phyloP scores from a whole-genome alignment of 139 green algal genomes.

The Trebouxia sp. region DNA sequence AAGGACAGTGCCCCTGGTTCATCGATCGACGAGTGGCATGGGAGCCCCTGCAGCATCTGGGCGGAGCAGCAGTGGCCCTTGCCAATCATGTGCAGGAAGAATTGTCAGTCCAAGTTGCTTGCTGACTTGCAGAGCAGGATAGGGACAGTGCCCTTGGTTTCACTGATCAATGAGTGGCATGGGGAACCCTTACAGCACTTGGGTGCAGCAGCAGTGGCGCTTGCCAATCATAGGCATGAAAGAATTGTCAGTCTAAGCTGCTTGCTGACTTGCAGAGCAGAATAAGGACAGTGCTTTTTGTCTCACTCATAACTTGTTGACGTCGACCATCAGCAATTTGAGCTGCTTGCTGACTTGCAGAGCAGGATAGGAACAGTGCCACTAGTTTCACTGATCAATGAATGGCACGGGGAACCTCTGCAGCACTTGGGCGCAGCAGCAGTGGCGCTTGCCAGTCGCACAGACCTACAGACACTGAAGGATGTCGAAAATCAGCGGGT shows the following conservation, averaged over 20 bases:
- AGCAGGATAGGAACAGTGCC: background rate
- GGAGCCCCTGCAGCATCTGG: background rate
- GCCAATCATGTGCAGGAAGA: too few species aligned
- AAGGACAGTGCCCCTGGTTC: background rate
- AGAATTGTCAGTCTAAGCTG: too few species aligned
- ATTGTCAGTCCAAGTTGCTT: background rate
- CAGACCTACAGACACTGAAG: background rate
- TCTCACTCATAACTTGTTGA: background rate
- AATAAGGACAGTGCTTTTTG: background rate
- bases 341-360: slow-evolving; percentile 2
- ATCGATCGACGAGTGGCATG: background rate
- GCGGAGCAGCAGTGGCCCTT: background rate
- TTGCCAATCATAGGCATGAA: too few species aligned
- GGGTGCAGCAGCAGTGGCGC: background rate
- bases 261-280: too few species aligned
- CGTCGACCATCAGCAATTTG: background rate
- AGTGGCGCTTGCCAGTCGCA: background rate
- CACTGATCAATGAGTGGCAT: background rate
- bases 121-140: background rate
- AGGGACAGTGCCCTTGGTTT: background rate
- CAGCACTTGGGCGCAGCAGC: background rate
- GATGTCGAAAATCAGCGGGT: slow-evolving; percentile 10
- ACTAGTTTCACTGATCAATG: background rate
- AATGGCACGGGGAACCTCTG: background rate
- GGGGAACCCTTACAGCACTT: background rate